Conservation (phyloP, 306 rosid genomes). For the Myrica gale region DNA sequence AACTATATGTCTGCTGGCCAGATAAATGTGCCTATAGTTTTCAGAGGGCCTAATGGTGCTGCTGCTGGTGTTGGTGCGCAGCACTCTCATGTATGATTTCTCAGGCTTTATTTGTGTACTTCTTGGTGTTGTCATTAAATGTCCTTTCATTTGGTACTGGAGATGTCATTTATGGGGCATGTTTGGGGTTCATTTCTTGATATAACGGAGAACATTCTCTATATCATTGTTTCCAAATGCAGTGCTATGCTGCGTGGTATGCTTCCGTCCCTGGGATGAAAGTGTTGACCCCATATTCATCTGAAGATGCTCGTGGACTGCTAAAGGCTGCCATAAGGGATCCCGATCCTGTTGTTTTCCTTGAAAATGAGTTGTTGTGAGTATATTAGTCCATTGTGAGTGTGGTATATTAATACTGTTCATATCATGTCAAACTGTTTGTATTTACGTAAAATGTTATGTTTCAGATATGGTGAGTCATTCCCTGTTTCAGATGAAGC, state of each 20-base stretch:
- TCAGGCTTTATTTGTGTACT: conserved; percentile 15
- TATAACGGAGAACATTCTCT: neutral
- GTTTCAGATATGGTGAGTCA: conserved; percentile 86
- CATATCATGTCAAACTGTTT: conserved; percentile 19
- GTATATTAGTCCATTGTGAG: conserved; percentile 28
- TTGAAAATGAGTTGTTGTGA: conserved; percentile 96
- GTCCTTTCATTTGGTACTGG: conserved; percentile 11
- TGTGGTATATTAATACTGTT: conserved; percentile 21
- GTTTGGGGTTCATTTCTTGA: conserved; percentile 4
- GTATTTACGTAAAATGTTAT: conserved; percentile 29
- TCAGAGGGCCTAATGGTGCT: conserved; percentile 99
- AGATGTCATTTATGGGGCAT: conserved; percentile 2
- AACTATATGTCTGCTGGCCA: conserved; percentile 97
- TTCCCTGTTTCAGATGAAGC: conserved; percentile 97
- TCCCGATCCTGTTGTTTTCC: conserved; percentile 98
- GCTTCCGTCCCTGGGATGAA: conserved; percentile 86
- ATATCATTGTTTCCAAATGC: conserved; percentile 26
- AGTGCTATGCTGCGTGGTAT: conserved; percentile 98
- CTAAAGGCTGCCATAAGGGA: conserved; percentile 98
- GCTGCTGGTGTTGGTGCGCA: conserved; percentile 99
- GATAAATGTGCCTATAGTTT: conserved; percentile 89
- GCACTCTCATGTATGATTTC: conserved; percentile 84
- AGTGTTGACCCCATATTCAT: conserved; percentile 86
- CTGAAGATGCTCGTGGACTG: conserved; percentile 98
- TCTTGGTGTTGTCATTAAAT: neutral